phyloP scores from a whole-genome alignment of 2,329 filamentous ascomycete species.

The Cladosporium sp. region DNA sequence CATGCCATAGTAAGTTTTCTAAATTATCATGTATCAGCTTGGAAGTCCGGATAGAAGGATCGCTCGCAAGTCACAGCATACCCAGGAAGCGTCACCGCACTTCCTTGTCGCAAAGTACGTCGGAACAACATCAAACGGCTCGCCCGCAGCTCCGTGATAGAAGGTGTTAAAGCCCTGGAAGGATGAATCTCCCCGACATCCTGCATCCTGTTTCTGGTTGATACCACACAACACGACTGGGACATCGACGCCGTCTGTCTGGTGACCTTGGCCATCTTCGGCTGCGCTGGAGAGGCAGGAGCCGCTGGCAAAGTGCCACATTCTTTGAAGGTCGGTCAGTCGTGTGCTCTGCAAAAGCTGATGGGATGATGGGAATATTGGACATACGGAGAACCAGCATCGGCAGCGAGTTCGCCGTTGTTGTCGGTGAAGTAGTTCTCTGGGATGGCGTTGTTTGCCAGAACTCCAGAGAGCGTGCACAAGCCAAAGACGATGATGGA shows the following conservation, averaged over 20 bases:
- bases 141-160: not conserved
- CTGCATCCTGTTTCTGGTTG: not conserved
- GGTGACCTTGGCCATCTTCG: not conserved
- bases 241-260: not conserved
- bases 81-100: not conserved
- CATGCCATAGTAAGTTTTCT: not conserved
- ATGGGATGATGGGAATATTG: not conserved
- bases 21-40: not conserved
- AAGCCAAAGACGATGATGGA: not conserved
- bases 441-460: not conserved
- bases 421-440: not conserved
- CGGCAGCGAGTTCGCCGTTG: not conserved
- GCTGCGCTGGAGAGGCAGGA: not conserved
- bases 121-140: not conserved
- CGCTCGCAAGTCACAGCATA: too few relatives aligned
- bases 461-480: not conserved
- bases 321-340: not conserved
- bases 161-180: not conserved
- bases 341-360: not conserved
- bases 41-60: not conserved
- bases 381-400: not conserved
- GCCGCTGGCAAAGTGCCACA: not conserved
- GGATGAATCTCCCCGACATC: not conserved
- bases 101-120: not conserved
- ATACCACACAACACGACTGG: not conserved